Base-by-base conservation (phyloP, 208 protist genomes). In the Leishmania mexicana region DNA sequence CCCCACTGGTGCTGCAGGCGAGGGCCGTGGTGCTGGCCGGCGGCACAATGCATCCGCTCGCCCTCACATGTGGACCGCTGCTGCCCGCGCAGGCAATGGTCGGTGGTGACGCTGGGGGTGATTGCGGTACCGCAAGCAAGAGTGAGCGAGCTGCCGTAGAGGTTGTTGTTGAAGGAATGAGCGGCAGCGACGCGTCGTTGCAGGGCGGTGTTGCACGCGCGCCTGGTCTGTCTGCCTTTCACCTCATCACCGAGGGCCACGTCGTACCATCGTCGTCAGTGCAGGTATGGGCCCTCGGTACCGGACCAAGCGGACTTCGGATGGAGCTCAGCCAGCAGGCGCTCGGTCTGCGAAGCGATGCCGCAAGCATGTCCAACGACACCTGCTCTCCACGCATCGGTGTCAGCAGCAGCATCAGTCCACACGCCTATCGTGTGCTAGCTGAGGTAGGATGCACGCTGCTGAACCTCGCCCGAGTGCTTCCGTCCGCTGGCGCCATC, bases 21-120 rank as follows among this genome's bases (percentile, higher is more conserved):
- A 82, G 84, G 49, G 85, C 90, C 0, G 89, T 95, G 21, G 85
- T 99, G 35, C 81, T 99, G 38, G 95, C 94, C 11, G 97, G 98
- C 35, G 98, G 98, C 28, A 99, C 98, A 0, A 98, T 99, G 96
- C 92, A 96, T 80, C 98, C 98, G 1, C 87, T 98, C 28, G 80
- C 85, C 15, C 92, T 98, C 17, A 92, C 96, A 76, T 91, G 90
- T 75, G 87, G 88, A 4, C 92, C 96, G 15, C 87, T 99, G 15
- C 80, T 98, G 10, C 73, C 85, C 0, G 13, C 40, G 51, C 49
- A 17, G 40, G 10, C 68, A 15, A 53, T 19, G 40, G 0, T 8
- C 5, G 17, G 38, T n/a, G 5, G 62, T 19, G 42, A 71, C 47
- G 13, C n/a, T 65, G 21, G 72, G 31, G 38, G 4, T 57, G 28